Percentiles rank a stretch among this genome's conserved stretches.
phyloP scores from a whole-genome alignment of 805 yeast species.

The Candida jianshihensis region DNA sequence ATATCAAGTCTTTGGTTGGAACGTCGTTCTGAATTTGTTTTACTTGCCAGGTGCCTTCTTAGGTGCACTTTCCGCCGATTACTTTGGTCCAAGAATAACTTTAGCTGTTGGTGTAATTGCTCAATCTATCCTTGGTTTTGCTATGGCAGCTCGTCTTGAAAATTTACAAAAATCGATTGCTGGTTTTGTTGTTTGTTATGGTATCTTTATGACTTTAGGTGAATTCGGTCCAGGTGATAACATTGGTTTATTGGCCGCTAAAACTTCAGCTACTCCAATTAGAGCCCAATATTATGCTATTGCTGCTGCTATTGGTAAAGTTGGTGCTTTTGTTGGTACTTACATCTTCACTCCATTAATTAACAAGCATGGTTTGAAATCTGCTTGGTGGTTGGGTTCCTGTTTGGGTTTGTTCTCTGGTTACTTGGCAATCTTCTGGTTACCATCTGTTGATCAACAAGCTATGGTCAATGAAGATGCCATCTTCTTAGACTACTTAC shows the following conservation, averaged over 20 bases:
- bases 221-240: slow-evolving; percentile 95
- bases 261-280: slow-evolving; percentile 78
- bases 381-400: slow-evolving; percentile 79
- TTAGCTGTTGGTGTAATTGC: slow-evolving; percentile 56
- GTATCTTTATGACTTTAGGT: slow-evolving; percentile 81
- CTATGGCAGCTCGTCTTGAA: slow-evolving; percentile 69
- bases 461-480: slow-evolving; percentile 75
- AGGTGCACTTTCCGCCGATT: slow-evolving; percentile 84
- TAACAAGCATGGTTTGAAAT: slow-evolving; percentile 56
- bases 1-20: slow-evolving; percentile 85
- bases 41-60: slow-evolving; percentile 85
- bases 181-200: slow-evolving; percentile 79
- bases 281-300: slow-evolving; percentile 89
- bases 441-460: slow-evolving; percentile 81
- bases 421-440: slow-evolving; percentile 54
- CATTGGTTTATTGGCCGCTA: slow-evolving; percentile 81
- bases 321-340: slow-evolving; percentile 90
- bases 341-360: slow-evolving; percentile 82
- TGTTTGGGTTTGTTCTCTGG: slow-evolving; percentile 71
- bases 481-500: slow-evolving; percentile 60
- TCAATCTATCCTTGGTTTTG: slow-evolving; percentile 76
- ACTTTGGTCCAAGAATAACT: slow-evolving; percentile 84
- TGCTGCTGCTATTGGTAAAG: slow-evolving; percentile 87
- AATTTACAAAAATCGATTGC: slow-evolving; percentile 55
- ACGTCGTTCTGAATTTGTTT: slow-evolving; percentile 78